Percentiles rank a stretch among this genome's conserved stretches.
phyloP scores from a whole-genome alignment of 352 stramenopile genomes.

The Globisporangium nodosum region DNA sequence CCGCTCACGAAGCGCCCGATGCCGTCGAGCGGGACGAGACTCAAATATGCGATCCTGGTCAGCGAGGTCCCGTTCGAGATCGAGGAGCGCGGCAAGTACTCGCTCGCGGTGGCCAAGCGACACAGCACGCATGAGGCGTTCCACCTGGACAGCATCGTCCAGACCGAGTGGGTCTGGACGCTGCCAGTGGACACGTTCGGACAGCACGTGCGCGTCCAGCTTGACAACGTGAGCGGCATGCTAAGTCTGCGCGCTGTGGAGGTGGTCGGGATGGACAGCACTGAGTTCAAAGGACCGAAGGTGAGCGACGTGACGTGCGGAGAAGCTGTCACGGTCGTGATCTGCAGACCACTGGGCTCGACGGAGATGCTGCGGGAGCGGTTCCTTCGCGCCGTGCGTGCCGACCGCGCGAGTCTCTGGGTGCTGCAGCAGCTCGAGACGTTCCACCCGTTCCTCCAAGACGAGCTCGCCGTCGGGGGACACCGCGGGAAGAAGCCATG shows the following conservation, averaged over 20 bases:
- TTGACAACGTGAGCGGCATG: conserved; percentile 46
- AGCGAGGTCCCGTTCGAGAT: conserved; percentile 53
- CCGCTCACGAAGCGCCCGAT: conserved; percentile 2
- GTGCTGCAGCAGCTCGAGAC: conserved; percentile 62
- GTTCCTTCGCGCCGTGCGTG: conserved; percentile 47
- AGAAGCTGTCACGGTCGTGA: conserved; percentile 46
- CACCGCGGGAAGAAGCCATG: conserved; percentile 4
- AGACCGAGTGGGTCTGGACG: conserved; percentile 32
- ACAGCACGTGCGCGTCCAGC: conserved; percentile 52
- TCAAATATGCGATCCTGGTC: conserved; percentile 47
- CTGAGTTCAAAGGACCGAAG: conserved; percentile 44
- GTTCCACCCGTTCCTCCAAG: conserved; percentile 42
- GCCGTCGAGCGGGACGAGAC: conserved; percentile 5
- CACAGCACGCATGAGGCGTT: conserved; percentile 50
- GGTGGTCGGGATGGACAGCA: conserved; percentile 35
- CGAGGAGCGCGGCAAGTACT: conserved; percentile 58
- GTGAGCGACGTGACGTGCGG: conserved; percentile 52
- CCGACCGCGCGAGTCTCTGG: conserved; percentile 35
- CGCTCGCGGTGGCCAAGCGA: conserved; percentile 38
- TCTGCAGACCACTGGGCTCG: conserved; percentile 39
- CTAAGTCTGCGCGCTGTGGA: conserved; percentile 40
- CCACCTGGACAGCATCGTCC: conserved; percentile 15
- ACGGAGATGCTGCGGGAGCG: conserved; percentile 40
- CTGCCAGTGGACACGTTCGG: conserved; percentile 51
- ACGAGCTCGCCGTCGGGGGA: not conserved